A percentile compares a stretch with the other conserved stretches of the same genome.
Conservation (phyloP, 495 filamentous ascomycete species). For the Aspergillus panamensis region DNA sequence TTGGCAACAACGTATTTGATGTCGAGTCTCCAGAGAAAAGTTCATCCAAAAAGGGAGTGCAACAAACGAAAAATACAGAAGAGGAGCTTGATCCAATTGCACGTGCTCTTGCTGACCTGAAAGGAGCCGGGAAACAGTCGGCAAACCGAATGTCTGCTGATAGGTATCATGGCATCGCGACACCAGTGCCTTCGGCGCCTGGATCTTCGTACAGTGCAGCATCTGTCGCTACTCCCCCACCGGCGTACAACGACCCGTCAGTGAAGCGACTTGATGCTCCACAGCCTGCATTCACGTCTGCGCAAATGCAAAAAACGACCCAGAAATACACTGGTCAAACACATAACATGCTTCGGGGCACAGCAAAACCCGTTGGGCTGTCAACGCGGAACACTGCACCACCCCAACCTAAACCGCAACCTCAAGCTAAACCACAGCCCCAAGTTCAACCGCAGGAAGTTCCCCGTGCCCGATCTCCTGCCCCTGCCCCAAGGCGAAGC, state of each 20-base stretch:
- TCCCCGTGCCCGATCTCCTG: conserved; percentile 48
- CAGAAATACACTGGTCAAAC: conserved; percentile 82
- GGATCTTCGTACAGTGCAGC: conserved; percentile 56
- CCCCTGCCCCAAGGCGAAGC: conserved; percentile 45
- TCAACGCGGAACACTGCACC: conserved; percentile 30
- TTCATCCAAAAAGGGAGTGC: conserved; percentile 32
- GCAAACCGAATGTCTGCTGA: conserved; percentile 84
- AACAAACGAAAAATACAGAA: conserved; percentile 32
- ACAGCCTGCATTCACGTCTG: conserved; percentile 84
- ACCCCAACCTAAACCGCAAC: conserved; percentile 16
- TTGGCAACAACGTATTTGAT: conserved; percentile 95
- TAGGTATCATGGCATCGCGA: conserved; percentile 84
- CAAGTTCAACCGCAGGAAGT: conserved; percentile 23
- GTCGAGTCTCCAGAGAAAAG: conserved; percentile 76
- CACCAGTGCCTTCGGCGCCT: conserved; percentile 65
- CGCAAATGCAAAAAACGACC: conserved; percentile 90
- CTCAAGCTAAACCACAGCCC: neutral
- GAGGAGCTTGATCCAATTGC: conserved; percentile 83
- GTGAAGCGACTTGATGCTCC: conserved; percentile 82
- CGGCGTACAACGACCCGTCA: conserved; percentile 73
- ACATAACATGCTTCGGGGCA: conserved; percentile 70
- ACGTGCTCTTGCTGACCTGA: conserved; percentile 85
- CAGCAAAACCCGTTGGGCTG: conserved; percentile 31
- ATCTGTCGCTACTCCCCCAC: conserved; percentile 51
- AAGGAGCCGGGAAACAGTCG: conserved; percentile 75